phyloP scores from a whole-genome alignment of 495 filamentous ascomycete genomes.

The Bathelium albidoporum region DNA sequence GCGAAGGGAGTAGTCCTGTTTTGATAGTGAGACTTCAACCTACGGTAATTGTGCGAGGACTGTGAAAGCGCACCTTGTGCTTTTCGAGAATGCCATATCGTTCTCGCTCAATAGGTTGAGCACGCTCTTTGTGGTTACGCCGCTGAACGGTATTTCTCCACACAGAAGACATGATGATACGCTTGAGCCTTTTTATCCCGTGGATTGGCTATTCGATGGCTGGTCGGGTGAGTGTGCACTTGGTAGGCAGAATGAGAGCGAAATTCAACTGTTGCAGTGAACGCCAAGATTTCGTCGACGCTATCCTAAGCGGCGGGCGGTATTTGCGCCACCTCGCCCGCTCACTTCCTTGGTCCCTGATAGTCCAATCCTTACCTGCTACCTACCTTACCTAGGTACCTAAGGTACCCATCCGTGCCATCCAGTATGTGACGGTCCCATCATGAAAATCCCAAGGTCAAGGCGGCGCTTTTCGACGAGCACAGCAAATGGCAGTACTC shows the following conservation, averaged over 20 bases:
- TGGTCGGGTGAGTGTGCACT: not conserved
- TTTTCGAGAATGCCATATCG: slow-evolving; percentile 84
- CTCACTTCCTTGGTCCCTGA: too few species aligned
- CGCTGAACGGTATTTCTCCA: slow-evolving; percentile 70
- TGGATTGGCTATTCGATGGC: not conserved
- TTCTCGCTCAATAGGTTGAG: slow-evolving; percentile 69
- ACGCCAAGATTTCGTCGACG: not conserved
- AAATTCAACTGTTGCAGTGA: not conserved
- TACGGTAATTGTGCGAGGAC: slow-evolving; percentile 31
- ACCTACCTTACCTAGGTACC: too few species aligned
- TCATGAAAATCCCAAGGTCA: too few species aligned
- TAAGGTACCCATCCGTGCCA: too few species aligned
- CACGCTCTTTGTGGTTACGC: slow-evolving; percentile 75
- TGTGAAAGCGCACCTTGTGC: slow-evolving; percentile 50
- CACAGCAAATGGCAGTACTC: not conserved
- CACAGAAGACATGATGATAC: slow-evolving; percentile 60
- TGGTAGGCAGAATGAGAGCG: not conserved
- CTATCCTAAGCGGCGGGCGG: not conserved
- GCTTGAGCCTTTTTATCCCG: not conserved
- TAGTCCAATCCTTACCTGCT: too few species aligned
- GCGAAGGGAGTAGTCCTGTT: slow-evolving; percentile 73
- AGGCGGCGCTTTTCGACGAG: not conserved
- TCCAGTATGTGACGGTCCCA: too few species aligned
- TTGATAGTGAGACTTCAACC: not conserved
- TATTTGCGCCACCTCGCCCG: too few species aligned